Evolutionary conservation across 2,329 filamentous ascomycete genomes (phyloP).

Genomic region (Claviceps monticola): DNA sequence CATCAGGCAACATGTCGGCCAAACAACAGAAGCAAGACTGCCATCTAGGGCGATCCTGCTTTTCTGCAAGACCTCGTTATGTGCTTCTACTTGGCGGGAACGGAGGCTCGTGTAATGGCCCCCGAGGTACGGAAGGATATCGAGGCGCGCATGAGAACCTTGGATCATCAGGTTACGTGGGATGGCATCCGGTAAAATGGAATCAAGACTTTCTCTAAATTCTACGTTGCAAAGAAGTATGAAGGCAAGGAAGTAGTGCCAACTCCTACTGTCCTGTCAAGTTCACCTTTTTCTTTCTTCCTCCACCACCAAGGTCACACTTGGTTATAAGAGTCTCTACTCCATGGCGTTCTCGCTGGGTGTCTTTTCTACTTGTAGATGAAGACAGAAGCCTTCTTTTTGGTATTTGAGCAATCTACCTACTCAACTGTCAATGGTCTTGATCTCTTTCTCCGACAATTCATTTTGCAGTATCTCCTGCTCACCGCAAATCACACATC

Average conservation of each 20-base stretch:
- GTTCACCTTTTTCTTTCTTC: not conserved
- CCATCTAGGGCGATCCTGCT: conserved; percentile 9
- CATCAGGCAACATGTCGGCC: not conserved
- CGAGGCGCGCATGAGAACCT: conserved; percentile 17
- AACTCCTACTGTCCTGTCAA: not conserved
- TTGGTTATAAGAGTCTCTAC: not conserved
- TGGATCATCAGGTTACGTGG: conserved; percentile 26
- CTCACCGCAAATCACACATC: not conserved
- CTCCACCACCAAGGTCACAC: not conserved
- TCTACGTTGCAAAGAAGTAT: too few species aligned
- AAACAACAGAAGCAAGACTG: not conserved
- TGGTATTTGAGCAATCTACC: not conserved
- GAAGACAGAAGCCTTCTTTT: not conserved
- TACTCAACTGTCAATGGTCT: not conserved
- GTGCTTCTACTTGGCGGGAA: conserved; percentile 18
- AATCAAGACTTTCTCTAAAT: not conserved
- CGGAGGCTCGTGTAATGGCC: conserved; percentile 14
- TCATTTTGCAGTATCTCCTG: not conserved
- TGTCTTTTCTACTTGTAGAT: not conserved
- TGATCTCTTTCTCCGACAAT: not conserved
- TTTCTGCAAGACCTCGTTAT: conserved; percentile 22
- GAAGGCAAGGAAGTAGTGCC: too few species aligned
- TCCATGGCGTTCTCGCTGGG: not conserved
- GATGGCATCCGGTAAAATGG: conserved; percentile 29
- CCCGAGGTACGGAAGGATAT: conserved; percentile 17